phyloP scores from a whole-genome alignment of 2,329 filamentous ascomycete species.

The Aureobasidium sp. region DNA sequence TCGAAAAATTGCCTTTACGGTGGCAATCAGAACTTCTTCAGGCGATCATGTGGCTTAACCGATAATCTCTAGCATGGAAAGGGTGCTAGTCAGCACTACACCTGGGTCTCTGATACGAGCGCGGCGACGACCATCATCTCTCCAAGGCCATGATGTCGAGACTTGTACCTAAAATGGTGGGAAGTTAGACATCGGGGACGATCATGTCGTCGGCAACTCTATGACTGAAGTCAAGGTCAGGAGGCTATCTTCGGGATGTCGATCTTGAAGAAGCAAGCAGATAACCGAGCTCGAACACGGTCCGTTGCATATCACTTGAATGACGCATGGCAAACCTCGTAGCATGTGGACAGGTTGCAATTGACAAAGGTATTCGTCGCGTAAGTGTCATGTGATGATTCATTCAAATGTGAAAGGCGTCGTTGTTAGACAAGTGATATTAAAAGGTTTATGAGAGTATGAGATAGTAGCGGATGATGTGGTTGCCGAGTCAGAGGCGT shows the following conservation, averaged over 20 bases:
- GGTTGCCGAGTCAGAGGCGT: slow-evolving; percentile 2
- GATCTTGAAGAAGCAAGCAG: not conserved
- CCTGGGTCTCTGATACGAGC: not conserved
- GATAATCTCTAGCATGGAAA: no score
- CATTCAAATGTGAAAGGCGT: not conserved
- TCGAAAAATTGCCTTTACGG: no score
- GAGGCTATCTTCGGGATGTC: not conserved
- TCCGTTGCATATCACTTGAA: not conserved
- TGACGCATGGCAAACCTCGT: not conserved
- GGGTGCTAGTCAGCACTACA: no score
- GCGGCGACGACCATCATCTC: no score
- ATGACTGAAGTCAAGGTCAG: not conserved
- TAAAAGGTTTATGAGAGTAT: not conserved
- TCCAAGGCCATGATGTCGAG: not conserved
- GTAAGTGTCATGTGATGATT: no score
- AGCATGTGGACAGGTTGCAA: not conserved
- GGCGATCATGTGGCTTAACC: no score
- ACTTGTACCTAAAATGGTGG: no score
- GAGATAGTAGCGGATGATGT: not conserved
- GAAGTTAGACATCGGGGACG: not conserved
- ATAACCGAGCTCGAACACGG: not conserved
- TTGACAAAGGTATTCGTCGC: not conserved
- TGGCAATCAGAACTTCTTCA: no score
- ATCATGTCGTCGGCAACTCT: no score
- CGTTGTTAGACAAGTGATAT: not conserved